A percentile compares a stretch with the other conserved stretches of the same genome.
phyloP scores from a whole-genome alignment of 331 rosid genomes.

The Malus hybrid region DNA sequence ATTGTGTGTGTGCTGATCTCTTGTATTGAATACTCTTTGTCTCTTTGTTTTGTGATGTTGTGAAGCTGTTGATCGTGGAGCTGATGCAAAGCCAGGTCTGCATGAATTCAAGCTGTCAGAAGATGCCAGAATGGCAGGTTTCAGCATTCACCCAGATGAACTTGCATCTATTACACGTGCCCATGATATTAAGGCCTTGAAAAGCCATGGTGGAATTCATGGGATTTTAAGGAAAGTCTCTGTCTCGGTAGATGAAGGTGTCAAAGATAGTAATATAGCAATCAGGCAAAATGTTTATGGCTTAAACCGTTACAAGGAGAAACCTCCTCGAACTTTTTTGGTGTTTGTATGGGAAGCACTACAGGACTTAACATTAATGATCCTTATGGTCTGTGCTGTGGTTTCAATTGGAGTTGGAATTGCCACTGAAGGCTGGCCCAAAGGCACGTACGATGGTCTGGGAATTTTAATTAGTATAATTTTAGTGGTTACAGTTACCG shows the following conservation, averaged over 20 bases:
- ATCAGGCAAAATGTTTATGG: constrained; percentile 70
- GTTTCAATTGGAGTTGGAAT: constrained; percentile 74
- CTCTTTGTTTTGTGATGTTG: constrained; percentile 19
- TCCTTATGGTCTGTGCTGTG: constrained; percentile 76
- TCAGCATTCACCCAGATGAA: constrained; percentile 78
- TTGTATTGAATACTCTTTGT: constrained; percentile 9
- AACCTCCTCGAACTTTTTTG: constrained; percentile 57
- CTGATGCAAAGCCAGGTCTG: constrained; percentile 6
- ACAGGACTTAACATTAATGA: constrained; percentile 74
- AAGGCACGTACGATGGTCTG: constrained; percentile 74
- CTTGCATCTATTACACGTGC: constrained; percentile 61
- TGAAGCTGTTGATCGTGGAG: constrained; percentile 41
- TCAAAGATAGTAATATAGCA: constrained; percentile 34
- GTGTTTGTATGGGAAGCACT: constrained; percentile 88
- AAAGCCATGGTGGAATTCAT: constrained; percentile 42
- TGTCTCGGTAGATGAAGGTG: constrained; percentile 50
- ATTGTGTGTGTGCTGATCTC: not conserved
- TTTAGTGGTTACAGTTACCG: constrained; percentile 79
- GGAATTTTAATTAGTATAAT: constrained; percentile 74
- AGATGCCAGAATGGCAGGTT: constrained; percentile 68
- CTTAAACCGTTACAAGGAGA: constrained; percentile 60
- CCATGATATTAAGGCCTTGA: constrained; percentile 49
- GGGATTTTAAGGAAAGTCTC: constrained; percentile 44
- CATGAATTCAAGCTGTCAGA: constrained; percentile 44
- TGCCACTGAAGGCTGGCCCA: constrained; percentile 93